Conservation (phyloP, 441 rosid species). For the Geranium incanum region DNA sequence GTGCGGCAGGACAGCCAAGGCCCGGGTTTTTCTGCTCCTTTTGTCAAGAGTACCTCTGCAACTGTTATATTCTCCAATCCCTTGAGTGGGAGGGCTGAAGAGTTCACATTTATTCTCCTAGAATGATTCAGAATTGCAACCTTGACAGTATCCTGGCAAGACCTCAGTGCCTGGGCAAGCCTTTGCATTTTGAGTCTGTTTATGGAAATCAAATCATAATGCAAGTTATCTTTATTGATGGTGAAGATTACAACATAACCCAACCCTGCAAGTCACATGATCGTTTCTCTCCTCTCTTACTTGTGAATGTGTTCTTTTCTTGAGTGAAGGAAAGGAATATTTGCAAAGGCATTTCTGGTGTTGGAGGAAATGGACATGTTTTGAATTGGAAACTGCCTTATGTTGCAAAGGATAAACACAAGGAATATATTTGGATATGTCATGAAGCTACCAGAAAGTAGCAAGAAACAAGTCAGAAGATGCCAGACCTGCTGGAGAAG, state of each 20-base stretch:
- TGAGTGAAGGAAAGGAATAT: constrained; percentile 17
- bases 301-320: constrained; percentile 8
- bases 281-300: not conserved
- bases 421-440: too few species aligned
- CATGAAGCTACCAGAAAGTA: too few species aligned
- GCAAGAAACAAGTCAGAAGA: constrained; percentile 16
- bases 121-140: constrained; percentile 24
- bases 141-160: constrained; percentile 33
- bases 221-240: not conserved
- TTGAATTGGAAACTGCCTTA: too few species aligned
- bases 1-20: constrained; percentile 61
- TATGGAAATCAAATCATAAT: not conserved
- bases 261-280: not conserved
- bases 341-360: not conserved
- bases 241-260: too few species aligned
- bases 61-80: constrained; percentile 73
- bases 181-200: constrained; percentile 30
- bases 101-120: constrained; percentile 16
- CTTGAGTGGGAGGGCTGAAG: constrained; percentile 33
- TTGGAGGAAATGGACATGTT: too few species aligned
- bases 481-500: constrained; percentile 38
- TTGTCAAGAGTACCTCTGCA: constrained; percentile 51
- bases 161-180: constrained; percentile 28
- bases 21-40: constrained; percentile 43
- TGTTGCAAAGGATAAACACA: too few species aligned